Conservation (phyloP, 345 rosid species). For the Eucalyptus curtisii region DNA sequence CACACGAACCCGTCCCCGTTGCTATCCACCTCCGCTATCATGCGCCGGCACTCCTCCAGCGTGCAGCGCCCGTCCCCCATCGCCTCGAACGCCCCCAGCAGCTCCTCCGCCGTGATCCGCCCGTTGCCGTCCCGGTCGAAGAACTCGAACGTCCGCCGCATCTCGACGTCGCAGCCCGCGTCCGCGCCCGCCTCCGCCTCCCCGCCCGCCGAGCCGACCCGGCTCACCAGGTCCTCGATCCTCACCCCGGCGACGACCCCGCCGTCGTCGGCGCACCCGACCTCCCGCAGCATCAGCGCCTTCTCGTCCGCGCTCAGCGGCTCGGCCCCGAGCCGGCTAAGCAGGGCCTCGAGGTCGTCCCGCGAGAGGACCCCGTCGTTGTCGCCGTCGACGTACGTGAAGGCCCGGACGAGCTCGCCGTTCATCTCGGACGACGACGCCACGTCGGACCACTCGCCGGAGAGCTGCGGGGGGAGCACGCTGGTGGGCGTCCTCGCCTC, state of each 20-base stretch:
- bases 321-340: constrained; percentile 36
- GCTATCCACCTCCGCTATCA: constrained; percentile 66
- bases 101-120: constrained; percentile 76
- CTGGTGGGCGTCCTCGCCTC: constrained; percentile 46
- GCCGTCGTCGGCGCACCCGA: constrained; percentile 24
- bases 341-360: constrained; percentile 46
- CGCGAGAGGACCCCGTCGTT: constrained; percentile 52
- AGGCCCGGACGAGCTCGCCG: constrained; percentile 35
- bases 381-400: constrained; percentile 27
- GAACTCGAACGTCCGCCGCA: constrained; percentile 53
- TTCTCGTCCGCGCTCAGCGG: constrained; percentile 56
- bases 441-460: constrained; percentile 41
- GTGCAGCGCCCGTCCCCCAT: constrained; percentile 71
- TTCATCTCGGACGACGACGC: neutral
- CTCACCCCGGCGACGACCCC: constrained; percentile 18
- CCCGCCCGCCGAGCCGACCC: constrained; percentile 31
- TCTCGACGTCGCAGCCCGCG: constrained; percentile 41
- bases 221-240: constrained; percentile 35
- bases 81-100: constrained; percentile 25
- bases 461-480: constrained; percentile 30
- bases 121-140: constrained; percentile 94
- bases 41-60: constrained; percentile 78
- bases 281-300: constrained; percentile 46
- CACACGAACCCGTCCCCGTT: constrained; percentile 85
- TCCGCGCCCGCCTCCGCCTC: constrained; percentile 11